Conservation (phyloP, 352 stramenopile species). For the Plasmopara halstedii region DNA sequence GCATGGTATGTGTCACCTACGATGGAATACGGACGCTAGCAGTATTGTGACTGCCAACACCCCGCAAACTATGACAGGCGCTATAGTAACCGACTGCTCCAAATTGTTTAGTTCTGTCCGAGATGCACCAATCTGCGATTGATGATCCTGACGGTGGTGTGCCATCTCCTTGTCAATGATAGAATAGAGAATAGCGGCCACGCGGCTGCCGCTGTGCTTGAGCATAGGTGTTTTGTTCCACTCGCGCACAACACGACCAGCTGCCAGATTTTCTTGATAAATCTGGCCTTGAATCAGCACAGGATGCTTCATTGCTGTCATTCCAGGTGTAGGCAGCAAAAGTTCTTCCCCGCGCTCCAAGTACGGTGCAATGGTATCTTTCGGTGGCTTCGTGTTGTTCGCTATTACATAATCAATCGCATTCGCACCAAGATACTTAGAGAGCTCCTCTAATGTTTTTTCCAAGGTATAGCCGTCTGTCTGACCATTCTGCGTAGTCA, state of each 20-base stretch:
- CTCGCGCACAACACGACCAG: constrained; percentile 34
- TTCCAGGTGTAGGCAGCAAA: constrained; percentile 54
- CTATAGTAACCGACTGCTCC: constrained; percentile 3
- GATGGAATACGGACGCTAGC: constrained; percentile 20
- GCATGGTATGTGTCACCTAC: background rate
- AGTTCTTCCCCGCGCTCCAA: constrained; percentile 68
- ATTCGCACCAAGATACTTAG: constrained; percentile 60
- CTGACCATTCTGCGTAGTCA: constrained; percentile 76
- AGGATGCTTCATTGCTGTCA: constrained; percentile 45
- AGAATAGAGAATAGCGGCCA: constrained; percentile 75
- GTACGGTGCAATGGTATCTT: constrained; percentile 50
- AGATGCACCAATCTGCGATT: constrained; percentile 1
- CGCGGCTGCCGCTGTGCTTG: constrained; percentile 71
- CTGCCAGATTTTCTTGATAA: constrained; percentile 54
- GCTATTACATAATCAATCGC: constrained; percentile 83
- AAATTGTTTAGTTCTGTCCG: background rate
- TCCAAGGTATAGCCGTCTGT: constrained; percentile 71
- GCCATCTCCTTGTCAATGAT: constrained; percentile 84
- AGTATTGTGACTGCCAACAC: constrained; percentile 21
- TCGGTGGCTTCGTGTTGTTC: constrained; percentile 58
- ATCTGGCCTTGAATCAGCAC: constrained; percentile 72
- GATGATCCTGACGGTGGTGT: constrained; percentile 20
- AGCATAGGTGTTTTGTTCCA: constrained; percentile 84
- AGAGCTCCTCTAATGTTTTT: constrained; percentile 59
- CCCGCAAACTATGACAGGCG: constrained; percentile 13